A percentile compares a stretch with the other conserved stretches of the same genome.
These are phyloP conservation scores for Solanum clarkiae DNA, from an alignment of 257 asterid genomes.

Conservation along the genomic window DNA sequence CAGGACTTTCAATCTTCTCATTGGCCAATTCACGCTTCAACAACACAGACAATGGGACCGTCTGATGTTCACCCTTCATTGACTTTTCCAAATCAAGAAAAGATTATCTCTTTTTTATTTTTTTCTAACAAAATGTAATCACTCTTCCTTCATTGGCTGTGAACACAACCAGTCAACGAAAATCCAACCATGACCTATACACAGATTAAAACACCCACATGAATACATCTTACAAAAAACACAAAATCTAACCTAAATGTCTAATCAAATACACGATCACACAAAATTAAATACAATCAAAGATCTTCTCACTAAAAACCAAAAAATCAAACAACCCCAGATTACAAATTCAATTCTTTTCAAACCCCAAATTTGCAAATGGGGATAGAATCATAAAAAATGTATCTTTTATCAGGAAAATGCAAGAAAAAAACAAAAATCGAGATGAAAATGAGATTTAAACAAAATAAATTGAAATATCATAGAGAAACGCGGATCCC, in stretches of 20 bases:
- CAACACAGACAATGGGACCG: slow-evolving; percentile 87
- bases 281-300: not conserved
- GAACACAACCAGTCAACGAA: slow-evolving; percentile 25
- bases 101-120: slow-evolving; percentile 3
- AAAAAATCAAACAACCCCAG: not conserved
- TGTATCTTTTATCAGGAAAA: not conserved
- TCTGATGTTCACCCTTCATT: slow-evolving; percentile 65
- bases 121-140: not conserved
- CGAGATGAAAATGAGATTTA: not conserved
- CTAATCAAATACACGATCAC: not conserved
- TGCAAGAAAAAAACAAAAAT: slow-evolving; percentile 2
- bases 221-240: not conserved
- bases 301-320: not conserved
- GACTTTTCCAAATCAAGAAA: slow-evolving; percentile 18
- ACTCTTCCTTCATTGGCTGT: slow-evolving; percentile 22
- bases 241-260: not conserved
- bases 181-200: slow-evolving; percentile 38
- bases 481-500: slow-evolving; percentile 58
- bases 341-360: not conserved
- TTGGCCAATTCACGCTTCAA: slow-evolving; percentile 82
- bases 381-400: not conserved
- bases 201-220: not conserved
- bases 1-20: slow-evolving; percentile 93
- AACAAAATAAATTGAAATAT: slow-evolving; percentile 7
- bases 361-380: not conserved